Conservation (phyloP, 2,329 filamentous ascomycete species). For the Fonsecaea multimorphosa region DNA sequence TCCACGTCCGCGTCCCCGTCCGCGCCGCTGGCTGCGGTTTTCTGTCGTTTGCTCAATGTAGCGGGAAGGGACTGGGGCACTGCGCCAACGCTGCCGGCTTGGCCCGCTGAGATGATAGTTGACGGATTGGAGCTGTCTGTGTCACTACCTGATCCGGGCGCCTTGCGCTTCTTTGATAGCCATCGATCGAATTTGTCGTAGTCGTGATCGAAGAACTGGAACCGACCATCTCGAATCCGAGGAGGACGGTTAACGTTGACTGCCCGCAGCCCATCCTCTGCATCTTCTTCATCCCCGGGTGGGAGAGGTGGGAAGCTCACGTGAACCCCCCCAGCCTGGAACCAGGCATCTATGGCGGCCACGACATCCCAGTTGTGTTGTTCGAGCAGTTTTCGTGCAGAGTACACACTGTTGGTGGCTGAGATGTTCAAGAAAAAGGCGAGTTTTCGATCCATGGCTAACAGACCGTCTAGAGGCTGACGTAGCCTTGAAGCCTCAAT, state of each 20-base stretch:
- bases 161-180: not conserved
- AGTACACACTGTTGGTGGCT: constrained; percentile 20
- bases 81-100: not conserved
- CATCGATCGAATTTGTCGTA: not conserved
- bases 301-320: not conserved
- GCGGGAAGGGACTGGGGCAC: not conserved
- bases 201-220: not conserved
- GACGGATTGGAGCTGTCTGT: not conserved
- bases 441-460: constrained; percentile 15
- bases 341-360: constrained; percentile 82
- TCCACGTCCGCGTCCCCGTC: too few species aligned
- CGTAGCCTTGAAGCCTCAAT: not conserved
- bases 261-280: not conserved
- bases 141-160: not conserved
- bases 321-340: constrained; percentile 10
- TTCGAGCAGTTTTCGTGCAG: constrained; percentile 8
- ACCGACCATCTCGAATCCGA: not conserved
- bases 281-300: too few species aligned
- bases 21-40: not conserved
- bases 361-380: constrained; percentile 43
- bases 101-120: not conserved
- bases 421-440: constrained; percentile 28
- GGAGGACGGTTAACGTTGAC: constrained; percentile 7
- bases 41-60: not conserved
- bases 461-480: not conserved